phyloP scores from a whole-genome alignment of 345 rosid genomes.

The Eucalyptus dawsonii region DNA sequence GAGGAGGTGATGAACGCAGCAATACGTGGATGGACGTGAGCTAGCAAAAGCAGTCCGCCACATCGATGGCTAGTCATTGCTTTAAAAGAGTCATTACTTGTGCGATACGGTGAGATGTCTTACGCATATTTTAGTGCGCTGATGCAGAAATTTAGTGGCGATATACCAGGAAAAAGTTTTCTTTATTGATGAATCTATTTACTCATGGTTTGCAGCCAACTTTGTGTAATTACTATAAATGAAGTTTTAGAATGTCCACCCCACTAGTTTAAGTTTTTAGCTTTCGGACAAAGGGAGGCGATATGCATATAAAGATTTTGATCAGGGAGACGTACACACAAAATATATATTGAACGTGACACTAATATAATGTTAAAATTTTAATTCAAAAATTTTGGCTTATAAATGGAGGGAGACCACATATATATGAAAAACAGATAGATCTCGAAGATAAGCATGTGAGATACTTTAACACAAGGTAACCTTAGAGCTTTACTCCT shows the following conservation, averaged over 20 bases:
- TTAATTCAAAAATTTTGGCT: fast-evolving
- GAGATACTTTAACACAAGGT: not conserved
- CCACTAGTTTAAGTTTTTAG: not conserved
- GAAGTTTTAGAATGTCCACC: not conserved
- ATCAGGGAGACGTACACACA: no score
- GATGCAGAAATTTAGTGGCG: not conserved
- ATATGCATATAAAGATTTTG: not conserved
- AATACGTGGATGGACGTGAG: not conserved
- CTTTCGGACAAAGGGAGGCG: not conserved
- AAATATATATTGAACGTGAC: no score
- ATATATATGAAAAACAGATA: no score
- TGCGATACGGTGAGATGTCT: not conserved
- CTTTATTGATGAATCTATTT: not conserved
- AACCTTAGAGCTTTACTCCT: not conserved
- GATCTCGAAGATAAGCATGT: not conserved
- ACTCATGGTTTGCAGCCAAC: not conserved
- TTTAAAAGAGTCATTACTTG: not conserved
- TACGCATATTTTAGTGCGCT: not conserved
- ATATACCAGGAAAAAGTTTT: not conserved
- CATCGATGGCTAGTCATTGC: not conserved
- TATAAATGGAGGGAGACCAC: not conserved
- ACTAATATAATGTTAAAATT: not conserved
- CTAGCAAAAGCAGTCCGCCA: not conserved
- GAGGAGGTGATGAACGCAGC: not conserved
- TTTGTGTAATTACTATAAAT: not conserved